phyloP scores from a whole-genome alignment of 495 filamentous ascomycete species.

The Penicillium paradoxum region DNA sequence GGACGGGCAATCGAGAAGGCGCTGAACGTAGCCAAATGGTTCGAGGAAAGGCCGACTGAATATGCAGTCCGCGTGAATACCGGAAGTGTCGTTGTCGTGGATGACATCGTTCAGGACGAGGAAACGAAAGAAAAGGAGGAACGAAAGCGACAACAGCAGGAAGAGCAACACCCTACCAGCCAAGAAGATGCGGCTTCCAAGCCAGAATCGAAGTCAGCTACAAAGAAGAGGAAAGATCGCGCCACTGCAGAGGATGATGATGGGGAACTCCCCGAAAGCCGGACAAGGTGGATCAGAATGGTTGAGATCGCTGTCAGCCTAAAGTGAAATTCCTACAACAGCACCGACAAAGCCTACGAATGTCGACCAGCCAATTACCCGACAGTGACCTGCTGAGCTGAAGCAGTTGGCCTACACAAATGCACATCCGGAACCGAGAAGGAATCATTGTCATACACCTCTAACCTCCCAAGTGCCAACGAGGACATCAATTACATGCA shows the following conservation, averaged over 20 bases:
- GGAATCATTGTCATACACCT: background rate
- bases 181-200: background rate
- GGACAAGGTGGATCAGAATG: constrained; percentile 60
- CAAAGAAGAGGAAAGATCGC: constrained; percentile 42
- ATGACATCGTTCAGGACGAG: constrained; percentile 58
- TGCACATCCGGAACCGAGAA: background rate
- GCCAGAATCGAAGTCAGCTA: constrained; percentile 14
- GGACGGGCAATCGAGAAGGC: constrained; percentile 74
- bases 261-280: constrained; percentile 53
- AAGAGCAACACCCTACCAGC: constrained; percentile 6
- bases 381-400: background rate
- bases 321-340: constrained; percentile 33
- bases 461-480: background rate
- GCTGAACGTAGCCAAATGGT: constrained; percentile 57
- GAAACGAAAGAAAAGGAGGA: constrained; percentile 21
- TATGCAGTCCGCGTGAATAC: constrained; percentile 55
- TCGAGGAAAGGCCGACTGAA: constrained; percentile 52
- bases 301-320: constrained; percentile 61
- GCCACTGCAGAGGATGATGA: constrained; percentile 18
- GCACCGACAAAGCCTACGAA: background rate
- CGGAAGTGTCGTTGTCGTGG: constrained; percentile 61
- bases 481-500: background rate
- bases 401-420: background rate
- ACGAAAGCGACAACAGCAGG: constrained; percentile 23
- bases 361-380: background rate